Percentiles rank a stretch among this genome's conserved stretches.
These are phyloP conservation scores for Tetrastigma voinierianum DNA, from an alignment of 164 flowering plant species.

Conservation along the genomic window DNA sequence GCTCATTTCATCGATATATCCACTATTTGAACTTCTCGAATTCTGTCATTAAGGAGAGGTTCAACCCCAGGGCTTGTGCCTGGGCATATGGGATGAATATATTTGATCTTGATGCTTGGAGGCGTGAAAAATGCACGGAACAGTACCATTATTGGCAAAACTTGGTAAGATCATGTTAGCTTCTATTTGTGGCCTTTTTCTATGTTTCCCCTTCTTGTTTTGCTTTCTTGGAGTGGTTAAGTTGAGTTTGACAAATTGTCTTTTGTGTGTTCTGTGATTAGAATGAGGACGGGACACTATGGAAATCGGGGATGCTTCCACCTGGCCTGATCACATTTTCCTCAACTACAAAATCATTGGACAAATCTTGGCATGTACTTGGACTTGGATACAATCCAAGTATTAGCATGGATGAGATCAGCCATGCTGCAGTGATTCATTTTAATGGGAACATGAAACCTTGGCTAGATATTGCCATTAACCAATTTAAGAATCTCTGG, in stretches of 20 bases:
- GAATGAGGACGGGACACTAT: conserved; percentile 70
- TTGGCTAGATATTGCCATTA: conserved; percentile 96
- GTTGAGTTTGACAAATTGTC: background rate
- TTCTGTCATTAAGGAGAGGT: conserved; percentile 66
- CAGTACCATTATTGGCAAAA: conserved; percentile 86
- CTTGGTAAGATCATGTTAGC: conserved; percentile 44
- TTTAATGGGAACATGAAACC: conserved; percentile 95
- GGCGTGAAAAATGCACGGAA: conserved; percentile 74
- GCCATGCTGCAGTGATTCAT: conserved; percentile 84
- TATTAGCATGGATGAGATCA: conserved; percentile 88
- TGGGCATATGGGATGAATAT: conserved; percentile 97
- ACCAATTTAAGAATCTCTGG: conserved; percentile 79
- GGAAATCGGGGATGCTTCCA: conserved; percentile 80
- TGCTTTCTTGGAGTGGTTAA: background rate
- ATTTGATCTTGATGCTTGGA: conserved; percentile 93
- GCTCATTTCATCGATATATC: conserved; percentile 75
- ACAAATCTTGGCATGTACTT: conserved; percentile 91
- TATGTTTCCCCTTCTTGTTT: background rate
- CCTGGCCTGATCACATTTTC: conserved; percentile 83
- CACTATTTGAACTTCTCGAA: conserved; percentile 87
- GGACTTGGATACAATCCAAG: conserved; percentile 94
- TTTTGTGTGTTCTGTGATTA: conserved; percentile 21
- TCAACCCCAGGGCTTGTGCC: conserved; percentile 88
- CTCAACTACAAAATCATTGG: conserved; percentile 76
- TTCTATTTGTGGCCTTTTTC: background rate